Evolutionary conservation across 1,284 basidiomycete species (phyloP), one percentile per base, ranked within the genome.

Genomic region (Puccinia horiana): DNA sequence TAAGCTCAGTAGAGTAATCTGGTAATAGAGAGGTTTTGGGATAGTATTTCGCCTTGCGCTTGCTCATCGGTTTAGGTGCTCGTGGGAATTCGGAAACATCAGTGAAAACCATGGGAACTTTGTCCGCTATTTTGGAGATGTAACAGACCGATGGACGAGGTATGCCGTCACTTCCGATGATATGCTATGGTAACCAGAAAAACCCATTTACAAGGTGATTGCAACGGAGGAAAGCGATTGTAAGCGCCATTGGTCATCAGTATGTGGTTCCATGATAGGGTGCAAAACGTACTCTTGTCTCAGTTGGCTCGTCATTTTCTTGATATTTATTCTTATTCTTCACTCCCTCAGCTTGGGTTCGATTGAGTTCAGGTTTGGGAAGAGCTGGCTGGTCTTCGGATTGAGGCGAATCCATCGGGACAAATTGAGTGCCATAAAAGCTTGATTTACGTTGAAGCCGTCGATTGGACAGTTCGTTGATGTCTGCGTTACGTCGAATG

Each of bases 11-110:
- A 26, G 77, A 80, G 44, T 80, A 72, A 61, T 69, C 44, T 6
- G 77, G 65, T 26, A 80, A 40, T 37, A 80, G 52, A 35, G 77
- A 80, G 12, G 63, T 80, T 72, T 69, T 67, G 49, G 77, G 79
- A 58, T 72, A 65, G 32, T 81, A 69, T 74, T 61, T 81, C 26
- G 70, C 70, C 56, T 74, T 73, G 26, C 70, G 52, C 47, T 81
- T 81, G 40, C 65, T 72, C 49, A 81, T 81, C 32, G 79, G 79
- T 52, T 74, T 81, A 35, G 69, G 37, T 47, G 37, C 40, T 47
- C 79, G 69, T n/a, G 79, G 79, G 58, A 74, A 81, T 73, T 81
- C 35, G 16, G 79, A 81, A 18, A 81, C 79, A 37, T 81, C 79
- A 2, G 70, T 73, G 44, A 81, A 81, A 58, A 74, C 69, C 69